phyloP scores from a whole-genome alignment of 1,139 yeast species.

The Taphrina populina region DNA sequence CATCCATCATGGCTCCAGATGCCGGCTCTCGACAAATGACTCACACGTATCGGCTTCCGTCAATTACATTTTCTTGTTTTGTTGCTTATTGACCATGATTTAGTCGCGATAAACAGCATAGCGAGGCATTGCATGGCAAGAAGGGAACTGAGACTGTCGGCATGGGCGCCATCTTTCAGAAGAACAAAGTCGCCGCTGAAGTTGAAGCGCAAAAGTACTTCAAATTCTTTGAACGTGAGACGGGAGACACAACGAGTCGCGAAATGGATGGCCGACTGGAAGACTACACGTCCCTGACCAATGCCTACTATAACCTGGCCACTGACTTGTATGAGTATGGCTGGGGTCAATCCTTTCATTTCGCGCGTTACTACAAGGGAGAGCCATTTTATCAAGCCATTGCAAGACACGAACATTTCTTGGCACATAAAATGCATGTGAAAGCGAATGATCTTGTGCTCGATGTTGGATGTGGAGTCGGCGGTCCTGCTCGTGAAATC shows the following conservation, averaged over 20 bases:
- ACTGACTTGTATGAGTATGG: conserved; percentile 78
- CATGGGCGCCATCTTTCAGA: conserved; percentile 69
- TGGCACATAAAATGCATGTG: conserved; percentile 83
- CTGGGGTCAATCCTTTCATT: conserved; percentile 99
- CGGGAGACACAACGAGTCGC: conserved; percentile 64
- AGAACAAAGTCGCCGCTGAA: conserved; percentile 73
- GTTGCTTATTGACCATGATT: no score
- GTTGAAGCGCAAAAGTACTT: conserved; percentile 87
- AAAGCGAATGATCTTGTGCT: conserved; percentile 78
- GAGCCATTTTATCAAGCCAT: conserved; percentile 93
- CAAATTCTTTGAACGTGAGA: conserved; percentile 81
- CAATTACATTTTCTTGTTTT: no score
- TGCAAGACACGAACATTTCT: conserved; percentile 94
- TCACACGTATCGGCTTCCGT: conserved; percentile 8
- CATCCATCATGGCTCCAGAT: conserved; percentile 16
- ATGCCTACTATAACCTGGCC: conserved; percentile 83
- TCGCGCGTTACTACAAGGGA: conserved; percentile 87
- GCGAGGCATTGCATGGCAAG: conserved; percentile 75
- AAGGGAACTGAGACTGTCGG: conserved; percentile 67
- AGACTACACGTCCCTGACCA: conserved; percentile 87
- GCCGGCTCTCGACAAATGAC: conserved; percentile 17
- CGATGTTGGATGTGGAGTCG: conserved; percentile 99
- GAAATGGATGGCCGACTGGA: conserved; percentile 62
- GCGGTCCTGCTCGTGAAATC: conserved; percentile 98
- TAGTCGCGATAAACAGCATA: conserved; percentile 30